These are phyloP conservation scores for Clavispora asparagi DNA, from an alignment of 805 yeast species.

Conservation along the genomic window DNA sequence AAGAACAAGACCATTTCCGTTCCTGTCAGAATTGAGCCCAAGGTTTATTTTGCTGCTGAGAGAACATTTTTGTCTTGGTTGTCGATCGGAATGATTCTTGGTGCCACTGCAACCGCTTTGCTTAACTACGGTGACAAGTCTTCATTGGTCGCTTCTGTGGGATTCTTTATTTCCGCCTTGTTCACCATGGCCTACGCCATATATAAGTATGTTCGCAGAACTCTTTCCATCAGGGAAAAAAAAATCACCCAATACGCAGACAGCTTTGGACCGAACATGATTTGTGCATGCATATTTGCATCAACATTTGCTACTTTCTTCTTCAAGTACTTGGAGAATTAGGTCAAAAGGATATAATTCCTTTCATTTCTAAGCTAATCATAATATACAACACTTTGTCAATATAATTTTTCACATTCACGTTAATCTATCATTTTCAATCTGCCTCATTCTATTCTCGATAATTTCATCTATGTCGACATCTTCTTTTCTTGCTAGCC, in stretches of 20 bases:
- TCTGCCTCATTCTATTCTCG: conserved; percentile 36
- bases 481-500: conserved; percentile 29
- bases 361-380: neutral
- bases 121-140: conserved; percentile 72
- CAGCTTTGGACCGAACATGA: conserved; percentile 76
- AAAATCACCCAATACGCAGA: conserved; percentile 84
- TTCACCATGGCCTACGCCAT: conserved; percentile 69
- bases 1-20: conserved; percentile 85
- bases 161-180: conserved; percentile 78
- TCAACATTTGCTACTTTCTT: conserved; percentile 62
- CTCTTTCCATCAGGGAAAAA: conserved; percentile 74
- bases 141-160: conserved; percentile 76
- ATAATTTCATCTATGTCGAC: conserved; percentile 49
- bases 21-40: conserved; percentile 96
- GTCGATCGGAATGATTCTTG: conserved; percentile 81
- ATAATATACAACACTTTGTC: neutral
- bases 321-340: conserved; percentile 40
- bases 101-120: conserved; percentile 84
- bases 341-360: neutral
- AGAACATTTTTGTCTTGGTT: conserved; percentile 93
- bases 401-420: neutral
- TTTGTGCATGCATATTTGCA: conserved; percentile 68
- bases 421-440: neutral
- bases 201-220: conserved; percentile 74
- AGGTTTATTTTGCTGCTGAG: conserved; percentile 98